Percentiles rank a stretch among this genome's conserved stretches.
Conservation (phyloP, 192 early-diverging fungal genomes). For the Podila epigama region DNA sequence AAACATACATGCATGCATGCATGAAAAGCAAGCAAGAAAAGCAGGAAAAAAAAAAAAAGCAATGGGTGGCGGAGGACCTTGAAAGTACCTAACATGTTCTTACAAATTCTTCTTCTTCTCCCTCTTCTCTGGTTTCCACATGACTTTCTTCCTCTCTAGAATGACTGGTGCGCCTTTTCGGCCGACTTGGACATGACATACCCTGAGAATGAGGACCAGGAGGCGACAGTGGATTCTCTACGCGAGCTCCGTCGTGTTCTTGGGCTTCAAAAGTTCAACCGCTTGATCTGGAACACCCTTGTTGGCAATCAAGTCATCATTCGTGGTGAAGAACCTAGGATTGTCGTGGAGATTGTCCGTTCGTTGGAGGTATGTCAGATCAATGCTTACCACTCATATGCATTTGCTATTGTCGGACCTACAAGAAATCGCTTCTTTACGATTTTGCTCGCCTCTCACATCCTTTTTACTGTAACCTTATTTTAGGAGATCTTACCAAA, state of each 20-base stretch:
- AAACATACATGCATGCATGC: background rate
- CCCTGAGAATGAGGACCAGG: background rate
- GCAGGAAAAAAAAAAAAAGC: background rate
- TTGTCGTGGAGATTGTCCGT: slow-evolving; percentile 25
- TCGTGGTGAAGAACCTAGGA: slow-evolving; percentile 23
- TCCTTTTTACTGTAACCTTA: background rate
- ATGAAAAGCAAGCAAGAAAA: background rate
- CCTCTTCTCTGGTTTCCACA: no score
- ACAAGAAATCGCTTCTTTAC: background rate
- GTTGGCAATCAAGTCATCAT: slow-evolving; percentile 44
- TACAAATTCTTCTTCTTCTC: no score
- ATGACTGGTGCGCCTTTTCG: background rate
- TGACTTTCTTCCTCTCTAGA: background rate
- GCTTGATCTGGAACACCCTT: slow-evolving; percentile 34
- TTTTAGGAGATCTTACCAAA: slow-evolving; percentile 33
- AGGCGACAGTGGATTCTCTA: slow-evolving; percentile 20
- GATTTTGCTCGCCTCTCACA: background rate
- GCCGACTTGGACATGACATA: background rate
- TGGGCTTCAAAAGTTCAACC: slow-evolving; percentile 20
- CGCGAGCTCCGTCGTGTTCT: slow-evolving; percentile 29
- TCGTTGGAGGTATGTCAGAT: slow-evolving; percentile 21
- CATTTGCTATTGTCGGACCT: background rate
- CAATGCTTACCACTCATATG: background rate
- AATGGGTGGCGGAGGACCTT: no score
- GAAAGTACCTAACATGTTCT: no score